These are phyloP conservation scores for Cytospora schulzeri DNA, from an alignment of 2,329 filamentous ascomycete species.

Conservation along the genomic window DNA sequence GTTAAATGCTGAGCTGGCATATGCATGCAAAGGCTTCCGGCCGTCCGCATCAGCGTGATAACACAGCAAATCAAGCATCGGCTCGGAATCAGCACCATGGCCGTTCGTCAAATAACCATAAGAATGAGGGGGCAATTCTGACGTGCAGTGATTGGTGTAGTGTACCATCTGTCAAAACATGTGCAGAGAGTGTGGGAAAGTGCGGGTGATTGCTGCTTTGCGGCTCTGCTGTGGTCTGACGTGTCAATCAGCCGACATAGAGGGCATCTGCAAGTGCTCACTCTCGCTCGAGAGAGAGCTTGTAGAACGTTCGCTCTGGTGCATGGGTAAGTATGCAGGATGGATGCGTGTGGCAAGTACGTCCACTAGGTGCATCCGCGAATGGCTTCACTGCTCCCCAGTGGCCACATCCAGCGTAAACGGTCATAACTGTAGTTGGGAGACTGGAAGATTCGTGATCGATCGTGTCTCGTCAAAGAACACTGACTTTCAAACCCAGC, in stretches of 20 bases:
- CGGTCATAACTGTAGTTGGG: too few species aligned
- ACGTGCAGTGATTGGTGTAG: slow-evolving; percentile 8
- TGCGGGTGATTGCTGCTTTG: slow-evolving; percentile 17
- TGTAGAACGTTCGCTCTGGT: neutral
- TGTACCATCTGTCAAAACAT: slow-evolving; percentile 9
- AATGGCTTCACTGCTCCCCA: slow-evolving; percentile 17
- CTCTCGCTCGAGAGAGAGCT: slow-evolving; percentile 2
- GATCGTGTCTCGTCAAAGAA: neutral
- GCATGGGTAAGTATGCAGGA: slow-evolving; percentile 7
- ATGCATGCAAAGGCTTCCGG: slow-evolving; percentile 11
- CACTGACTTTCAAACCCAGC: neutral
- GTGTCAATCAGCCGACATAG: slow-evolving; percentile 28
- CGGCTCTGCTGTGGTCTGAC: slow-evolving; percentile 28
- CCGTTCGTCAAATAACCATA: slow-evolving; percentile 8
- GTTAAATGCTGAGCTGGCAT: neutral
- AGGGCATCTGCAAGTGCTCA: slow-evolving; percentile 24
- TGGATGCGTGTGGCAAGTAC: slow-evolving; percentile 15
- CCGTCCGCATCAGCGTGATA: slow-evolving; percentile 15
- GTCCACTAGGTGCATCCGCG: slow-evolving; percentile 9
- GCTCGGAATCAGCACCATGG: slow-evolving; percentile 9
- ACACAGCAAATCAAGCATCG: neutral
- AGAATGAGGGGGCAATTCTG: slow-evolving; percentile 19
- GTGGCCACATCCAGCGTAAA: neutral
- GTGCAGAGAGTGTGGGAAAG: slow-evolving; percentile 14
- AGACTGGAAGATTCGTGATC: neutral